Evolutionary conservation across 805 yeast genomes (phyloP), one percentile per base, ranked within the genome.

Genomic region (Saccharomycopsis vini): DNA sequence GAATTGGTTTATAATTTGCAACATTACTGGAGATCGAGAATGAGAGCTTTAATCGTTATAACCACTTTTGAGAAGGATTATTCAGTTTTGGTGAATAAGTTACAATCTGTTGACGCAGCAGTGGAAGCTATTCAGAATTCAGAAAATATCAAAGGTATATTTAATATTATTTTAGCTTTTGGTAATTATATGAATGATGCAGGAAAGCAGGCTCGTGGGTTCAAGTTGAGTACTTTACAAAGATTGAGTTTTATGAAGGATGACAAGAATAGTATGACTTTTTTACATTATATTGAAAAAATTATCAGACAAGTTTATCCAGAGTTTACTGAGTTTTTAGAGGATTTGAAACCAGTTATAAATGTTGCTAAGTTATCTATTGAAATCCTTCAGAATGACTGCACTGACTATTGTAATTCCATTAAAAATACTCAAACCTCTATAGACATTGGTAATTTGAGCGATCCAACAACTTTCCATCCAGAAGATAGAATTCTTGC

Each of bases 181-280:
- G 99, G 98, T 47, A 92, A 92, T 60, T 90, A 80, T 60, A 92
- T 92, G 98, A 92, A 94, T 59, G 95, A 88, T 55, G 68, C 77
- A n/a, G 70, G 86, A 2, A 89, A 88, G 54, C 95, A 88, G 59
- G 97, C 97, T 1, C 73, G 75, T 52, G 99, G 99, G 3, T 94
- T 94, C 70, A 82, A 83, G 55, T 67, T 92, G 47, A 81, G 85
- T 36, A 85, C 96, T n/a, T 69, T 92, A 42, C 96, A 88, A 56
- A 68, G 97, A 53, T 70, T 92, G 46, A 85, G 82, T 26, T 88
- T 94, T 53, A 80, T 94, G 63, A 92, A 92, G 58, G 96, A 90
- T 62, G 87, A 82, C 22, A 74, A 79, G 47, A 89, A 90, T 58
- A 75, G 87, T 4, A 79, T 83, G 79, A 85, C 95, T 1, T 89